Evolutionary conservation across 768 basidiomycete species (phyloP).

Genomic region (Leccinum fibrillosum): DNA sequence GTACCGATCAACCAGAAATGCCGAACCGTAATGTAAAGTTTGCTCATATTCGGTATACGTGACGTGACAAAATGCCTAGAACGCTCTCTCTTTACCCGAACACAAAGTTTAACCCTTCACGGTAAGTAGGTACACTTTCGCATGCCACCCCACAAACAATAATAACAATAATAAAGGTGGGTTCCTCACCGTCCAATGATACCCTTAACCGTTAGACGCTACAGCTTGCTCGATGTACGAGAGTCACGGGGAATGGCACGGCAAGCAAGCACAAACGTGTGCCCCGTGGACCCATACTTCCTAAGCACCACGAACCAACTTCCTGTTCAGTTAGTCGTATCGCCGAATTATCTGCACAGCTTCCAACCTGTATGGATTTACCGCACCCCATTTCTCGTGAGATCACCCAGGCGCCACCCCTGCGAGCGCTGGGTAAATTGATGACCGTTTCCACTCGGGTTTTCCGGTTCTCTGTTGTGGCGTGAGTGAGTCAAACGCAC

Average conservation of each 20-base stretch:
- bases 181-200: neutral
- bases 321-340: conserved; percentile 13
- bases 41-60: conserved; percentile 15
- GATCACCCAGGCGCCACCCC: conserved; percentile 11
- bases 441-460: neutral
- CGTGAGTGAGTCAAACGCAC: neutral
- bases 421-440: neutral
- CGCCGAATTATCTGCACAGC: conserved; percentile 18
- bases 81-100: conserved; percentile 2
- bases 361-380: conserved; percentile 16
- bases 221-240: neutral
- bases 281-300: conserved; percentile 4
- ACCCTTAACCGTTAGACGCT: neutral
- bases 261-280: conserved; percentile 3
- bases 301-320: neutral
- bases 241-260: conserved; percentile 6
- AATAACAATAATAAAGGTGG: neutral
- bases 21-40: conserved; percentile 24
- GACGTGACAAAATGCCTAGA: conserved; percentile 17
- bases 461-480: neutral
- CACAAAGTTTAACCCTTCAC: conserved; percentile 6
- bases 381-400: conserved; percentile 16
- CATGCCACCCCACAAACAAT: conserved; percentile 7
- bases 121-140: conserved; percentile 4
- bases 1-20: conserved; percentile 17